Evolutionary conservation across 306 rosid species (phyloP).

Genomic region (Medicago arabica): DNA sequence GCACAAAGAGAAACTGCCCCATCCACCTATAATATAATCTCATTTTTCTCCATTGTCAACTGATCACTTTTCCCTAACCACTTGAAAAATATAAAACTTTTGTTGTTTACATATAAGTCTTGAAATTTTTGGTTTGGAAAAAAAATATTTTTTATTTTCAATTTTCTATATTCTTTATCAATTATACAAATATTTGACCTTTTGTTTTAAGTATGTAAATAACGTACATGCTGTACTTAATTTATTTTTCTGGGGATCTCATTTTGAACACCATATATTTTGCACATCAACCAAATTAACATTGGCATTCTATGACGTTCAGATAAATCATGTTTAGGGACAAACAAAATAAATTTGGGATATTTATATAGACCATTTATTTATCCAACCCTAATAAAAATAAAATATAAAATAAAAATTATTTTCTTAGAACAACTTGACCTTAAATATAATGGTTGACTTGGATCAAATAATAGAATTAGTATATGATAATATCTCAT

Average conservation of each 20-base stretch:
- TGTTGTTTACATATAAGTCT: background rate
- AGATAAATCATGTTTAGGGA: too few relatives aligned
- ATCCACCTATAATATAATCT: too few relatives aligned
- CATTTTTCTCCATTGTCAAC: constrained; percentile 3
- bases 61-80: background rate
- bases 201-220: background rate
- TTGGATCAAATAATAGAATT: background rate
- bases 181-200: background rate
- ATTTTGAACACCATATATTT: too few relatives aligned
- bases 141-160: background rate
- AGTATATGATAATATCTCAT: background rate
- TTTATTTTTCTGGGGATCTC: too few relatives aligned
- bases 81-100: background rate
- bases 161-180: background rate
- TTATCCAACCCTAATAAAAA: background rate
- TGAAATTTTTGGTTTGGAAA: background rate
- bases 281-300: too few relatives aligned
- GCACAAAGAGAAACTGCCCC: too few relatives aligned
- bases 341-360: background rate
- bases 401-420: background rate
- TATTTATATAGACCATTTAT: background rate
- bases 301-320: too few relatives aligned
- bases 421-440: background rate
- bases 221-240: background rate
- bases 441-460: constrained; percentile 39